Evolutionary conservation across 371 early-diverging fungal species (phyloP), one percentile per base, ranked within the genome.

Genomic region (Mucor plumbeus): DNA sequence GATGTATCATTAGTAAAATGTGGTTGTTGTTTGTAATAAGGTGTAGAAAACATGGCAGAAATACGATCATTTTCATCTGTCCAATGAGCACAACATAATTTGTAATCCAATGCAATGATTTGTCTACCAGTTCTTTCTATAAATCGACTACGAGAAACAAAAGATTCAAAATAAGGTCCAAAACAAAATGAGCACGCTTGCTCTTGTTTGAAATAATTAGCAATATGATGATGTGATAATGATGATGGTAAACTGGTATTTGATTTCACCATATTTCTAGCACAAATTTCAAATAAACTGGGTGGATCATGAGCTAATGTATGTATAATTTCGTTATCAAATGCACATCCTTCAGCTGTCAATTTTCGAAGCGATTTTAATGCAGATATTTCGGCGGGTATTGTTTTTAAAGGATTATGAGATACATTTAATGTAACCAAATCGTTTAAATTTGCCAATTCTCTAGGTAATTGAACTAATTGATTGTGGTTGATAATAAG

Each of bases 151-250:
- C 94, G 84, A 11, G 76, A 80, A 13, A 85, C 83, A 73, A 63
- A 88, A 0, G 80, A 76, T n/a, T 93, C 90, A 76, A 96, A 94
- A 65, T 87, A 92, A 8, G 98, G 96, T 0, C 95, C 96, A 17
- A 81, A 81, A 72, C 98, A 97, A 75, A 91, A 94, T 7, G 93
- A 82, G 77, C 98, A 97, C 19, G 76, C 74, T 53, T 89, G 80
- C 3, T 85, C 88, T 14, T 82, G 80, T 14, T 80, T 75, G n/a
- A 96, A 71, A 70, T 92, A 94, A 34, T 85, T 78, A 69, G 88
- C 84, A 19, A 94, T 61, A 35, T 86, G 78, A 36, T 62, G 21
- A 26, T 78, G 79, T 10, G 87, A 72, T 10, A 88, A 69, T 65
- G 78, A 68, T 31, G 74, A 58, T 1, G 85, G 87, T 21, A 94